Conservation (phyloP, 2,329 filamentous ascomycete genomes). For the Venturia aucupariae region DNA sequence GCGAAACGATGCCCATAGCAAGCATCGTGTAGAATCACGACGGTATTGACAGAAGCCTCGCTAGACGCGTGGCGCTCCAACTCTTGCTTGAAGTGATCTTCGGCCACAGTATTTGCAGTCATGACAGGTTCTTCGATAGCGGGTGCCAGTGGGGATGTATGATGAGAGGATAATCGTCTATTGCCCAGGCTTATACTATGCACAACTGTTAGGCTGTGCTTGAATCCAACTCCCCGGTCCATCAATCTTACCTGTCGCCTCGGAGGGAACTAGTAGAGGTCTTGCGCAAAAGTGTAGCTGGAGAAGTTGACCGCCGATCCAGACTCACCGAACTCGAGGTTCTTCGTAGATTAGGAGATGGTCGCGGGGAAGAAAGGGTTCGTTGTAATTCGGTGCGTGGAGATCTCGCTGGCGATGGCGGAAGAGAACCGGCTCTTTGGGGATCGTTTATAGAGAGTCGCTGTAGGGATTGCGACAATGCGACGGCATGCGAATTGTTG, state of each 20-base stretch:
- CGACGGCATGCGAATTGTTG: conserved; percentile 1
- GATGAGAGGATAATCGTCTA: not conserved
- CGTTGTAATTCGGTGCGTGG: not conserved
- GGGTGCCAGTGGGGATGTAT: conserved; percentile 3
- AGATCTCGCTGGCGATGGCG: not conserved
- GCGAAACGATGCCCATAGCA: conserved; percentile 93
- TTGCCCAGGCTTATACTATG: not conserved
- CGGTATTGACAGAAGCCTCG: conserved; percentile 15
- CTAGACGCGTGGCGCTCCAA: conserved; percentile 5
- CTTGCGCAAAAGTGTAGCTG: conserved; percentile 11
- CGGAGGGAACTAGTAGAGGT: conserved; percentile 5
- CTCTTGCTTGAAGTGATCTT: conserved; percentile 11
- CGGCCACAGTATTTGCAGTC: conserved; percentile 10
- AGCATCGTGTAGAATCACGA: conserved; percentile 84
- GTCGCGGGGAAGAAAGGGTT: conserved; percentile 9
- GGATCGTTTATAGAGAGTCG: conserved; percentile 1
- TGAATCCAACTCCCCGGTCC: not conserved
- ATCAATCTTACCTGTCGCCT: conserved; percentile 6
- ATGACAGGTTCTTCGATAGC: conserved; percentile 9
- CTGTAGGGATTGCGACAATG: not conserved
- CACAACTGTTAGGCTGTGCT: not conserved
- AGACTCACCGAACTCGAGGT: conserved; percentile 9
- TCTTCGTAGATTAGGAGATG: conserved; percentile 9
- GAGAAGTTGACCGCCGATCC: conserved; percentile 12
- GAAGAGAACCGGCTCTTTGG: not conserved